Conservation (phyloP, 306 rosid genomes). For the Elaeagnus macrophylla region DNA sequence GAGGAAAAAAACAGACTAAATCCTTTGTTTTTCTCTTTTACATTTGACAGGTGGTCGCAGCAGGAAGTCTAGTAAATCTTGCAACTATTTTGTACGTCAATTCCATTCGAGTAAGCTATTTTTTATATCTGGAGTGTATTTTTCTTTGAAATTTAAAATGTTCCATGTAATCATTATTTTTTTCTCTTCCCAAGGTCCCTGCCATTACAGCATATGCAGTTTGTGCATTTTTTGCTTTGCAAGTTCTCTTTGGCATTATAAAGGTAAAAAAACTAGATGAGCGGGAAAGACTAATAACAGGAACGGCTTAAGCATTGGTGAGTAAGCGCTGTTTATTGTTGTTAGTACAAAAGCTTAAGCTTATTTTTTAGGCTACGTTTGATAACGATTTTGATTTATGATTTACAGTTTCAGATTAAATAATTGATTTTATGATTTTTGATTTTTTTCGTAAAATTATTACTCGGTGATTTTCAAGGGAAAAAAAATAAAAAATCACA, state of each 20-base stretch:
- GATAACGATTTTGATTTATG: too few species aligned
- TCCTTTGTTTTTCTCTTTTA: slow-evolving; percentile 13
- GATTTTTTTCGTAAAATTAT: too few species aligned
- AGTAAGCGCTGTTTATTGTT: slow-evolving; percentile 28
- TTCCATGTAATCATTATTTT: slow-evolving; percentile 8
- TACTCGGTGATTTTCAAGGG: too few species aligned
- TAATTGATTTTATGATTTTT: too few species aligned
- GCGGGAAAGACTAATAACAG: slow-evolving; percentile 74
- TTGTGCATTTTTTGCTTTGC: slow-evolving; percentile 75
- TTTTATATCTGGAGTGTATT: neutral
- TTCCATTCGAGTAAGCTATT: slow-evolving; percentile 61
- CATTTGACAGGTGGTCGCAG: slow-evolving; percentile 75
- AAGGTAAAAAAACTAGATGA: slow-evolving; percentile 83
- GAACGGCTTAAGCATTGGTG: slow-evolving; percentile 66
- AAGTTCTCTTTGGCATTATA: slow-evolving; percentile 81
- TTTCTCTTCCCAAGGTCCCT: slow-evolving; percentile 49
- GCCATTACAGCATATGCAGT: slow-evolving; percentile 54
- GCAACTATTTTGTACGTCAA: slow-evolving; percentile 75
- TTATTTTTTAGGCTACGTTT: too few species aligned
- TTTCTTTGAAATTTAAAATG: neutral
- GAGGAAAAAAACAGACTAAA: neutral
- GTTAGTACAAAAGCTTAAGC: neutral
- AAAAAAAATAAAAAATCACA: too few species aligned
- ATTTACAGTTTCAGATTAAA: too few species aligned
- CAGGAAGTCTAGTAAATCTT: slow-evolving; percentile 92